Evolutionary conservation across 768 basidiomycete species (phyloP), one percentile per base, ranked within the genome.

Genomic region (Lactifluus hygrophoroides): DNA sequence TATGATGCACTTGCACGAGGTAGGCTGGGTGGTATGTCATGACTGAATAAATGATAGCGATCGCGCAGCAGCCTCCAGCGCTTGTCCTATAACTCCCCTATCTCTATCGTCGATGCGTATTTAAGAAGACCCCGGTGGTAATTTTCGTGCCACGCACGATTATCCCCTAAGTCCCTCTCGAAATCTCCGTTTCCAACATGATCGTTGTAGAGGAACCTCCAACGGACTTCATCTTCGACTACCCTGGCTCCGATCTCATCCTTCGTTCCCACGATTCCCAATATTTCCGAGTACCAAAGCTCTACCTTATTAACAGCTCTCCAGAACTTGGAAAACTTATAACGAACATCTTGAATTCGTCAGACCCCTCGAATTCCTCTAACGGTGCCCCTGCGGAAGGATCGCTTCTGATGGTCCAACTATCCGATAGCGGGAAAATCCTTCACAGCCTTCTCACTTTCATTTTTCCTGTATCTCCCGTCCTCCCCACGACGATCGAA

Each of bases 391-490:
- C 5, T 5, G 32, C 5, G 5, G 32, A 32, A 32, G 32, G 5
- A 10, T 32, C 32, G 32, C 32, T 32, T 32, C 32, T 10, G 32
- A 10, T 32, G 5, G 10, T 32, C 32, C 32, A 32, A 10, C 32
- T 32, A 10, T 32, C 32, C 32, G 32, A 32, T 32, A 32, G 10
- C 10, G 32, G 32, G 10, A 10, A 5, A 10, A 32, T 94, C 49
- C 93, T 97, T 74, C 80, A 80, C 85, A 0, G 91, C 93, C 17
- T 76, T 32, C 32, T 32, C 32, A 32, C 32, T 32, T 32, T 32
- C 32, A 25, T 58, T 16, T 34, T 59, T 4, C 32, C 58, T 16
- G 23, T 54, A 8, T 30, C 28, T 23, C 28, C 56, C 10, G n/a
- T 46, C 1, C 50, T 51, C 6, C 56, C 56, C 0, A 30, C 56